Percentiles rank a stretch among this genome's conserved stretches.
Conservation (phyloP, 1,284 basidiomycete species). For the Apiotrichum laibachii region DNA sequence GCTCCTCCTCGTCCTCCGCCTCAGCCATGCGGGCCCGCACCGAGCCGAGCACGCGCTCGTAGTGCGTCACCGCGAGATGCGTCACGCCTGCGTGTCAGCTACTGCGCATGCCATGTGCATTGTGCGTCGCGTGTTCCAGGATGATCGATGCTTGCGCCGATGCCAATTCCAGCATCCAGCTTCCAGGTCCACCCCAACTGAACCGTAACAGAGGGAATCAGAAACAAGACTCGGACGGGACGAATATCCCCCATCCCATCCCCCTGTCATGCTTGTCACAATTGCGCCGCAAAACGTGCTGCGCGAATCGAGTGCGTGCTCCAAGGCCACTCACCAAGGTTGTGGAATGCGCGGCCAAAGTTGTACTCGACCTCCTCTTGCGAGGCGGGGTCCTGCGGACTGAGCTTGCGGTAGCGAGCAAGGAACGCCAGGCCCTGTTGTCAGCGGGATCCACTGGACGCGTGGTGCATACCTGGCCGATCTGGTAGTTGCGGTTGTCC, state of each 20-base stretch:
- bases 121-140: too few species aligned
- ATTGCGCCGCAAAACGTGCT: too few species aligned
- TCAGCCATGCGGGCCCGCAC: conserved; percentile 54
- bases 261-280: too few species aligned
- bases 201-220: too few species aligned
- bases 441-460: conserved; percentile 5
- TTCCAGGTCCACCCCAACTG: too few species aligned
- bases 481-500: conserved; percentile 84
- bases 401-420: conserved; percentile 65
- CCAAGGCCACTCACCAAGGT: conserved; percentile 62
- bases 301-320: too few species aligned
- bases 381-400: conserved; percentile 50
- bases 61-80: conserved; percentile 77
- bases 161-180: too few species aligned
- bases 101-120: neutral
- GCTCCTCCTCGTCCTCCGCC: conserved; percentile 18
- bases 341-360: conserved; percentile 84
- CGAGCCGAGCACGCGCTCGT: conserved; percentile 67
- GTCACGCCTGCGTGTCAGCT: conserved; percentile 61
- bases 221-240: too few species aligned
- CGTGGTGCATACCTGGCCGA: conserved; percentile 60
- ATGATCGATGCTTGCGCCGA: too few species aligned
- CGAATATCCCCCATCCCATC: too few species aligned
- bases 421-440: conserved; percentile 75
- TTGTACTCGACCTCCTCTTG: conserved; percentile 86